Evolutionary conservation across 768 basidiomycete genomes (phyloP).

Genomic region (Trametes cinnabarina): DNA sequence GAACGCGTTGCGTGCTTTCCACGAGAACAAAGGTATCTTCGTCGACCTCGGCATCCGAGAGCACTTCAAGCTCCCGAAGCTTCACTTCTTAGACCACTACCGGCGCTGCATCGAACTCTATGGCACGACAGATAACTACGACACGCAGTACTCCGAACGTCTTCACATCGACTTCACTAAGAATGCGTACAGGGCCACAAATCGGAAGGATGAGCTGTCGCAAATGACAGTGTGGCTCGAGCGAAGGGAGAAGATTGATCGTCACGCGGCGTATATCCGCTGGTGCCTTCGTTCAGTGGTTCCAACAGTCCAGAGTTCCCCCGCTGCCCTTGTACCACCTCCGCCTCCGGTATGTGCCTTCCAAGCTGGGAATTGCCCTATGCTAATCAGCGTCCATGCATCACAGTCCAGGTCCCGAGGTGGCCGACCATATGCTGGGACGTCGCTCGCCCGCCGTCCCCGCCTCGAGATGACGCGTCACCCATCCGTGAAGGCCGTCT

Average conservation of each 20-base stretch:
- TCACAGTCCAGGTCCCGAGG: too few species aligned
- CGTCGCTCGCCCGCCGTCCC: too few species aligned
- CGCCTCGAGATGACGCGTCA: too few species aligned
- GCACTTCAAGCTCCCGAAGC: constrained; percentile 26
- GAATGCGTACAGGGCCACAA: constrained; percentile 22
- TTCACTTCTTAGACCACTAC: constrained; percentile 24
- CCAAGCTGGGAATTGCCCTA: too few species aligned
- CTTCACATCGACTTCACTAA: constrained; percentile 47
- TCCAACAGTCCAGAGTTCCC: too few species aligned
- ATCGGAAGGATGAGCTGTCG: constrained; percentile 15
- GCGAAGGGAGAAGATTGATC: constrained; percentile 11
- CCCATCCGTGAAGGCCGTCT: too few species aligned
- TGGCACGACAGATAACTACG: constrained; percentile 24
- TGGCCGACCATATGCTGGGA: too few species aligned
- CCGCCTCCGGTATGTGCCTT: too few species aligned
- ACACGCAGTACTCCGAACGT: constrained; percentile 26
- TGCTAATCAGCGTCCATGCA: too few species aligned
- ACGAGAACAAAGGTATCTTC: constrained; percentile 25
- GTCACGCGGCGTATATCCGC: constrained; percentile 5
- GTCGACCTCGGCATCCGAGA: constrained; percentile 20
- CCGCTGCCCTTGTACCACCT: too few species aligned
- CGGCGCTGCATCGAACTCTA: constrained; percentile 12
- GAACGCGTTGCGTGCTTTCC: constrained; percentile 19
- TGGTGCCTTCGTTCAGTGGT: constrained; percentile 14
- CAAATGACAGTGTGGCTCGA: constrained; percentile 21